Evolutionary conservation across 345 rosid genomes (phyloP), one percentile per base, ranked within the genome.

Genomic region (Atalantia buxifolia): DNA sequence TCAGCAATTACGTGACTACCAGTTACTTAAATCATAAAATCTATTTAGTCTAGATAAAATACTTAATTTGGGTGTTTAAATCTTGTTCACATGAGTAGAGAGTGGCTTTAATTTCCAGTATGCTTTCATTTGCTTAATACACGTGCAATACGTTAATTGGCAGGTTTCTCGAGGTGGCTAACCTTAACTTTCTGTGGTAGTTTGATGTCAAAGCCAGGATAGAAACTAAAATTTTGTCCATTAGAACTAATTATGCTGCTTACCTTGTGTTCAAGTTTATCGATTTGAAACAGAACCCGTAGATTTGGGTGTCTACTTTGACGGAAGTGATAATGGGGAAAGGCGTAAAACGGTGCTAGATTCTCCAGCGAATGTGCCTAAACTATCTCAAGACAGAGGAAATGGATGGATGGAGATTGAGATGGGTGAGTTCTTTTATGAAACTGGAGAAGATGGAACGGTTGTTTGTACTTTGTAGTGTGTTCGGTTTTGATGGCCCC

Each of bases 351-450:
- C 36, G 1, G 42, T n/a, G 36, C 56, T 74, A 7, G 74, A 77
- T 30, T 40, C 55, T 30, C 7, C 5, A 0, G 25, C 1, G 0
- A 2, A 66, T 25, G 0, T n/a, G 40, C 33, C 74, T 3, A 59
- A 12, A 65, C 71, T 28, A 1, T 10, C 63, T 38, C 60, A 5
- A 33, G 68, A 76, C 71, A 83, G 88, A 78, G 69, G 62, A 24
- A 84, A 87, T 53, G 86, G 83, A 7, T 89, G 90, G 89, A 80
- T 77, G 78, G 88, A 87, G 77, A 64, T 85, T 9, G 80, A 83
- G 77, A 72, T 87, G 80, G 92, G 90, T 40, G 82, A 77, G 3
- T 87, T 81, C 62, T 83, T 78, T n/a, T 84, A 81, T 68, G 83
- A 74, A 8, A 40, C 48, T 67, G 87, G 82, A 45, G 88, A 85